Evolutionary conservation across 805 yeast genomes (phyloP).

Genomic region (Candida parachauliodes): DNA sequence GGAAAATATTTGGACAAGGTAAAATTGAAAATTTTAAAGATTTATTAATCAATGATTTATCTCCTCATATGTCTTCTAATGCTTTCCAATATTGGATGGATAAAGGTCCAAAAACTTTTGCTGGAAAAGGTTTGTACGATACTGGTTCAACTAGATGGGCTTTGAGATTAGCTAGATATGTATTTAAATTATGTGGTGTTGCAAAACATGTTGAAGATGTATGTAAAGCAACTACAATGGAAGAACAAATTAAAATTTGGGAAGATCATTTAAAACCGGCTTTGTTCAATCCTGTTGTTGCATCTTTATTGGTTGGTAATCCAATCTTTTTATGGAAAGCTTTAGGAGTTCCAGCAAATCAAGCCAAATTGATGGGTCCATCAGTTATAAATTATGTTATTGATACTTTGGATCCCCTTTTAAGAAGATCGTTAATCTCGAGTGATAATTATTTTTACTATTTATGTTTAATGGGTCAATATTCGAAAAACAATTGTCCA

Average conservation of each 20-base stretch:
- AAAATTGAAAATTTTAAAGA: slow-evolving; percentile 46
- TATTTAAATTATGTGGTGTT: slow-evolving; percentile 57
- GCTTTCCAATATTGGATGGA: slow-evolving; percentile 80
- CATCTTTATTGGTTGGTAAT: slow-evolving; percentile 68
- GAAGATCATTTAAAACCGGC: slow-evolving; percentile 59
- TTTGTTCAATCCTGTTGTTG: slow-evolving; percentile 65
- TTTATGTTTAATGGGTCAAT: slow-evolving; percentile 60
- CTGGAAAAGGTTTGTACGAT: slow-evolving; percentile 66
- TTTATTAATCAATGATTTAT: slow-evolving; percentile 48
- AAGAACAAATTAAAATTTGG: slow-evolving; percentile 68
- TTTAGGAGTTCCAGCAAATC: slow-evolving; percentile 83
- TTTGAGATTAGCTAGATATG: slow-evolving; percentile 57
- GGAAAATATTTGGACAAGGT: slow-evolving; percentile 79
- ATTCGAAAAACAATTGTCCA: slow-evolving; percentile 66
- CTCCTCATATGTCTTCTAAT: slow-evolving; percentile 72
- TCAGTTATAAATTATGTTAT: slow-evolving; percentile 68
- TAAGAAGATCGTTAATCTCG: slow-evolving; percentile 59
- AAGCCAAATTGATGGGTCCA: slow-evolving; percentile 74
- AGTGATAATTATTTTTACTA: slow-evolving; percentile 77
- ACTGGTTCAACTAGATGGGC: slow-evolving; percentile 91
- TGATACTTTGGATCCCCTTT: slow-evolving; percentile 76
- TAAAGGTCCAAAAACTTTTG: slow-evolving; percentile 58
- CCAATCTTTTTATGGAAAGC: slow-evolving; percentile 88
- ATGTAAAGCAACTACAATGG: slow-evolving; percentile 53
- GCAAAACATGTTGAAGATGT: slow-evolving; percentile 48